These are phyloP conservation scores for Colletotrichum magnum DNA, from an alignment of 2,329 filamentous ascomycete genomes.

Conservation along the genomic window DNA sequence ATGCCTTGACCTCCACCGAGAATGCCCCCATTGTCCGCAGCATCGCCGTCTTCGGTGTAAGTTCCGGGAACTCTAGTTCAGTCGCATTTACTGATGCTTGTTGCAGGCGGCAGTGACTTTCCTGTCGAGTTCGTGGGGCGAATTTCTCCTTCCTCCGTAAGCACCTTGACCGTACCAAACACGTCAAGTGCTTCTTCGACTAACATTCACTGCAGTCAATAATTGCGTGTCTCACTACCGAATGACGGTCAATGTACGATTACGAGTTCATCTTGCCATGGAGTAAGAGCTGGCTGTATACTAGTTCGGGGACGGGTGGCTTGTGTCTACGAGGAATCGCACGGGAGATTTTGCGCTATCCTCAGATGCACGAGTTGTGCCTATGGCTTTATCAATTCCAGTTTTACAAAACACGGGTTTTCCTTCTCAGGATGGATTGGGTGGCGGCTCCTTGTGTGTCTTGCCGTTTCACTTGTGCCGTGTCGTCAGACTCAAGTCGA, in stretches of 20 bases:
- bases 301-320: conserved; percentile 30
- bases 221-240: conserved; percentile 19
- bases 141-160: conserved; percentile 77
- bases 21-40: conserved; percentile 79
- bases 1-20: conserved; percentile 74
- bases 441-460: background rate
- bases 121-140: conserved; percentile 77
- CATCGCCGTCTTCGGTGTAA: conserved; percentile 77
- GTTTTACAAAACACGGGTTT: conserved; percentile 5
- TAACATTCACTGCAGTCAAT: conserved; percentile 27
- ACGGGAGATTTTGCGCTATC: conserved; percentile 17
- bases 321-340: conserved; percentile 34
- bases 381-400: conserved; percentile 29
- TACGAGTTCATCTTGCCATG: conserved; percentile 34
- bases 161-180: conserved; percentile 42
- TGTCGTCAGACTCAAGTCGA: too few species aligned
- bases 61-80: conserved; percentile 45
- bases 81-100: conserved; percentile 29
- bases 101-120: conserved; percentile 74
- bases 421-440: background rate
- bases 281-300: conserved; percentile 38
- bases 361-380: conserved; percentile 15
- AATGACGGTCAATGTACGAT: conserved; percentile 36
- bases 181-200: background rate
- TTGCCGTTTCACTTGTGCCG: too few species aligned